phyloP scores from a whole-genome alignment of 495 filamentous ascomycete species.

The Neurospora intermedia region DNA sequence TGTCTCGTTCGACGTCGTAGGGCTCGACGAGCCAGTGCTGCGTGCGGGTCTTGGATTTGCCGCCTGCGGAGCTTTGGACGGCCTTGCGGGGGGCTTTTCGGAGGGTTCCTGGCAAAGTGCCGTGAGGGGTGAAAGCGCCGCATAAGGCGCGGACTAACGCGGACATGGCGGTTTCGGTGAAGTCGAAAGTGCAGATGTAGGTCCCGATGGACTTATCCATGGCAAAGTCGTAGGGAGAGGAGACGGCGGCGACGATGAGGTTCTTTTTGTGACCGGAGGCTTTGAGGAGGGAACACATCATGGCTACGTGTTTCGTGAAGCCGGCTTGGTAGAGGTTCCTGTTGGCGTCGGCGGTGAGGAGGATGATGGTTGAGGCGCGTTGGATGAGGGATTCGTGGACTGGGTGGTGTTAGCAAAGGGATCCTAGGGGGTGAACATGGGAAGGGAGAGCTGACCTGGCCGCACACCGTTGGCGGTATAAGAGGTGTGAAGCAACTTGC shows the following conservation, averaged over 20 bases:
- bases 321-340: constrained; percentile 82
- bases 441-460: constrained; percentile 33
- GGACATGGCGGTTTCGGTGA: constrained; percentile 79
- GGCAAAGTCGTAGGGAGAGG: constrained; percentile 91
- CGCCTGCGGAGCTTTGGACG: constrained; percentile 69
- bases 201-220: constrained; percentile 78
- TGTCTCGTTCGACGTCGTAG: constrained; percentile 69
- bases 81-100: constrained; percentile 40
- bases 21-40: constrained; percentile 54
- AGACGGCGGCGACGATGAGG: constrained; percentile 77
- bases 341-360: constrained; percentile 83
- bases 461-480: constrained; percentile 85
- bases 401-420: constrained; percentile 11
- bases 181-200: constrained; percentile 89
- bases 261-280: constrained; percentile 54
- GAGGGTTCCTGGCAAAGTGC: constrained; percentile 67
- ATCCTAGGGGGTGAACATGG: too few species aligned
- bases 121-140: constrained; percentile 62
- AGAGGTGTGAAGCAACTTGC: constrained; percentile 77
- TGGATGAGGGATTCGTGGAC: constrained; percentile 86
- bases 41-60: constrained; percentile 63
- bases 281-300: constrained; percentile 63
- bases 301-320: constrained; percentile 87
- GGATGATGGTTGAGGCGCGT: constrained; percentile 71
- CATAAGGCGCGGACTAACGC: constrained; percentile 73